A percentile compares a stretch with the other conserved stretches of the same genome.
Conservation (phyloP, 176 grass and related monocot genomes). For the Bromus sterilis region DNA sequence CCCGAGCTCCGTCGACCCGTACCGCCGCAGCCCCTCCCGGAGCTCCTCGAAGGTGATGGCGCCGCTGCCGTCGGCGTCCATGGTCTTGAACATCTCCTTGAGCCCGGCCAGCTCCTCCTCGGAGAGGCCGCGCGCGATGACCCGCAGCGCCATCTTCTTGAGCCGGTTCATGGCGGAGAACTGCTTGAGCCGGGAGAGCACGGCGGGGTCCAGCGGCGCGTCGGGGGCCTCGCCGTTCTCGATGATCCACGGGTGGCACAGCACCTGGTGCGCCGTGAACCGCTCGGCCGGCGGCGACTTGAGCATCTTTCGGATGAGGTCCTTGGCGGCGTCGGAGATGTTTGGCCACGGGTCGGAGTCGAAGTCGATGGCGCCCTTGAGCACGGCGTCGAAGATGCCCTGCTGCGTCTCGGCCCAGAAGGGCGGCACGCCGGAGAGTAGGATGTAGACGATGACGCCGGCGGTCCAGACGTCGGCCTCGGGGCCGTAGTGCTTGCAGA, state of each 20-base stretch:
- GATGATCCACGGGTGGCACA: conserved; percentile 70
- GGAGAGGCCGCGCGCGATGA: conserved; percentile 44
- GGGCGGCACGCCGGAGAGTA: conserved; percentile 59
- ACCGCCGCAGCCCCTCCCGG: conserved; percentile 35
- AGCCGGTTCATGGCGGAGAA: conserved; percentile 61
- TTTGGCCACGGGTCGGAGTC: conserved; percentile 49
- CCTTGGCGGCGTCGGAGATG: conserved; percentile 63
- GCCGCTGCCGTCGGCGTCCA: conserved; percentile 57
- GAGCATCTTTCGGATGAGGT: conserved; percentile 59
- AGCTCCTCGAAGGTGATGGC: conserved; percentile 76
- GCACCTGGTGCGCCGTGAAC: conserved; percentile 53
- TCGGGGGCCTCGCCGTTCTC: conserved; percentile 56
- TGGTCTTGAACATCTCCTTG: conserved; percentile 72
- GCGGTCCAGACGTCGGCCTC: conserved; percentile 75
- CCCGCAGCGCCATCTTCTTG: conserved; percentile 64
- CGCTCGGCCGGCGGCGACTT: conserved; percentile 34
- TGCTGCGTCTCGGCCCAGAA: conserved; percentile 84
- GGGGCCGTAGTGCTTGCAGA: conserved; percentile 68
- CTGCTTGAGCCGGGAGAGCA: conserved; percentile 53
- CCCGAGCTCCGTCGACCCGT: conserved; percentile 34
- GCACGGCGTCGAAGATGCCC: conserved; percentile 70
- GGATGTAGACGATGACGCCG: conserved; percentile 72
- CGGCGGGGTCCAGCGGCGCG: conserved; percentile 35
- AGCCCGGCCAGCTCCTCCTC: conserved; percentile 68
- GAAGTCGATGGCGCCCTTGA: conserved; percentile 54